Conservation (phyloP, 495 filamentous ascomycete genomes). For the Sabuloglossum arenarium region DNA sequence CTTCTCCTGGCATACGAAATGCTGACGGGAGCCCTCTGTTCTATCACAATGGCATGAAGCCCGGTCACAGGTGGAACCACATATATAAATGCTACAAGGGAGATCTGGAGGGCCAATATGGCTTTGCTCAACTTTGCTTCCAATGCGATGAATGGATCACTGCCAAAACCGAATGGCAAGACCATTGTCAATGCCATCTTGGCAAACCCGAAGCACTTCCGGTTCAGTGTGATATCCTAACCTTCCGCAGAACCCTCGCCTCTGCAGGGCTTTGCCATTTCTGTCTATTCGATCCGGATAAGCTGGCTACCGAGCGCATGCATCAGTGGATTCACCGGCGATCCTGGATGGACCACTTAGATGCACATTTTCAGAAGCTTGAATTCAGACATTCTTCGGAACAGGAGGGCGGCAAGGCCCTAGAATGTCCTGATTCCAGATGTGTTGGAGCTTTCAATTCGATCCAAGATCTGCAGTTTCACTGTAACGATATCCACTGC, state of each 20-base stretch:
- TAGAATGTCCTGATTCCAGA: no score
- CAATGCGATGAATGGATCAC: constrained; percentile 6
- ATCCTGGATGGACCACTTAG: constrained; percentile 2
- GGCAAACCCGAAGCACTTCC: constrained; percentile 4
- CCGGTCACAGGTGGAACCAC: neutral
- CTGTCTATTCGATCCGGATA: constrained; percentile 6
- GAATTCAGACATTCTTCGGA: neutral
- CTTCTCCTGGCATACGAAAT: neutral
- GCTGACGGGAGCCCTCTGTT: neutral
- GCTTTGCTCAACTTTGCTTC: constrained; percentile 1
- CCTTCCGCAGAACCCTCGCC: constrained; percentile 6
- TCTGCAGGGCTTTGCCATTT: constrained; percentile 5
- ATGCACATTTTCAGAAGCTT: constrained; percentile 6
- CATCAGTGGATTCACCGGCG: constrained; percentile 4
- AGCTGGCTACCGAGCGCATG: constrained; percentile 6
- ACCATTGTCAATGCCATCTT: constrained; percentile 7
- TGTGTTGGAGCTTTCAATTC: no score
- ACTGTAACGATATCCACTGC: no score
- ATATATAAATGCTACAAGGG: neutral
- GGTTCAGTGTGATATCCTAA: constrained; percentile 6
- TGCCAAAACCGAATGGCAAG: constrained; percentile 5
- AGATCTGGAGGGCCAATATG: neutral
- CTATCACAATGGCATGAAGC: neutral
- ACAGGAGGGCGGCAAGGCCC: no score
- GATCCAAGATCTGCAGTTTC: no score